Base-by-base conservation (phyloP, 2,329 filamentous ascomycete species). In the Trichoderma citrinoviride region DNA sequence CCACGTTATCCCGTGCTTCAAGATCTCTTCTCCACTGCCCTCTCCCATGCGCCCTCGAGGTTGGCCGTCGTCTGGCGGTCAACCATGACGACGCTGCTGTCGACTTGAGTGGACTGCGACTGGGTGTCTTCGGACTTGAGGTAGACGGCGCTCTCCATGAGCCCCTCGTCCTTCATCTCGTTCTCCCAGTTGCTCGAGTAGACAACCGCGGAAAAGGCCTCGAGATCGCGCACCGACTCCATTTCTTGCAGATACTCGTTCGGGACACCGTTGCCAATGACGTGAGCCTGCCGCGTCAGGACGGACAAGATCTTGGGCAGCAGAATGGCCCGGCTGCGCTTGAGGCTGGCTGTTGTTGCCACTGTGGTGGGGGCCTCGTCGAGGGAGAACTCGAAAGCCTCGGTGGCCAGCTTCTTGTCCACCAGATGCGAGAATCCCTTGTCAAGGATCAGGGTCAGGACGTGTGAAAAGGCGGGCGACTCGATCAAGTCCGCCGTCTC, bases 401-500 rank as follows among this genome's bases (percentile, higher is more conserved):
- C 88, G 3, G 85, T 82, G 5, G 91, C 88, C 61, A 97, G 85
- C 77, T 95, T 95, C 71, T 86, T 84, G 73, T 97, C 91, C 27
- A 97, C 85, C 17, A 99, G 84, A 25, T 90, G 86, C 3, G 90
- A 90, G 79, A 97, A 99, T 62, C 89, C 90, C 52, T 92, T 85
- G 75, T 98, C 93, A 66, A 98, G 90, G 64, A 97, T 85, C 65
- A 91, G 87, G 2, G 90, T 92, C 50, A 97, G 84, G 41, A 99
- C 93, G 72, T 93, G 90, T 0, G 89, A 86, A 77, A 98, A 98
- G 41, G 91, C 86, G 0, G 95, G 95, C 1, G 95, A 97, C 74
- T 99, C 95, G 73, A 98, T 89, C 25, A 99, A 85, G 75, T 99
- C 95, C 44, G 94, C 91, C 2, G 95, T 98, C 80, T 99, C 95